phyloP scores from a whole-genome alignment of 1,139 yeast genomes.

The Suhomyces anneliseae region DNA sequence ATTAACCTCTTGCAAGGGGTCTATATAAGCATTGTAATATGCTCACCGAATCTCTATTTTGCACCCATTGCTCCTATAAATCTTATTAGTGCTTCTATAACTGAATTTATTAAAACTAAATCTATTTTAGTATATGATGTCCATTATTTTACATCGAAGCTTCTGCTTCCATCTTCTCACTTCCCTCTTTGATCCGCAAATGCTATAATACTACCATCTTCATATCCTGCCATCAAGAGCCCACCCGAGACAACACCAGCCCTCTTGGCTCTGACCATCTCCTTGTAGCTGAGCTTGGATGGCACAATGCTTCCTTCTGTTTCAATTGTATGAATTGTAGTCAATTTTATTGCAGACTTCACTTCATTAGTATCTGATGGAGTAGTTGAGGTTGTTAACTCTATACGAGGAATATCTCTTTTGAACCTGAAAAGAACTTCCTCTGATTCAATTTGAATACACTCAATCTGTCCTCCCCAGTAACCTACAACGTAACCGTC shows the following conservation, averaged over 20 bases:
- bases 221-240: constrained; percentile 35
- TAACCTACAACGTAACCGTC: constrained; percentile 29
- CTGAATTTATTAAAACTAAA: too few relatives aligned
- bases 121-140: too few relatives aligned
- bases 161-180: too few relatives aligned
- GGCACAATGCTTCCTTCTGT: background rate
- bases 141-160: too few relatives aligned
- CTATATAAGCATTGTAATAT: too few relatives aligned
- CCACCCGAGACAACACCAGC: constrained; percentile 4
- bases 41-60: too few relatives aligned
- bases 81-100: too few relatives aligned
- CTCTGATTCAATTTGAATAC: constrained; percentile 9
- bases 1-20: too few relatives aligned
- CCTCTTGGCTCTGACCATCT: constrained; percentile 15
- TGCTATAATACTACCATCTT: constrained; percentile 32
- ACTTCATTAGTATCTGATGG: constrained; percentile 8
- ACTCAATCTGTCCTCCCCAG: constrained; percentile 42
- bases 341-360: constrained; percentile 10
- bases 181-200: background rate
- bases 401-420: constrained; percentile 13
- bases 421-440: constrained; percentile 2
- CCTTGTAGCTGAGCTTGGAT: constrained; percentile 13
- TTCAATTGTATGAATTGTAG: constrained; percentile 11
- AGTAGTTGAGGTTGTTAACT: constrained; percentile 5
- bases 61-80: too few relatives aligned